Conservation (phyloP, 345 rosid species). For the Iberis pinnata region DNA sequence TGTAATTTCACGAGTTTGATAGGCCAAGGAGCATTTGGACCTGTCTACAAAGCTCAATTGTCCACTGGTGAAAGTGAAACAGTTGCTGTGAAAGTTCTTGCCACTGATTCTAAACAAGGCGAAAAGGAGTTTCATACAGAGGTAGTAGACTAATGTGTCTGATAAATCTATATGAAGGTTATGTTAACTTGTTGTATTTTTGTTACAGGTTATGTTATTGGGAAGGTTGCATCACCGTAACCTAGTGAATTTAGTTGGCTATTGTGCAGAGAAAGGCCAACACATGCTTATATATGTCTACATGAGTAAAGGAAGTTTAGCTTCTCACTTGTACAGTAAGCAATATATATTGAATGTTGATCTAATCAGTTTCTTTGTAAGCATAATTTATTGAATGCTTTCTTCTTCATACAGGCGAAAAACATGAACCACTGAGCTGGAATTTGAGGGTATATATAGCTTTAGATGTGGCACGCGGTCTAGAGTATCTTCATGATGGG, state of each 20-base stretch:
- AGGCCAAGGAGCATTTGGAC: constrained; percentile 99
- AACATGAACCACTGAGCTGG: constrained; percentile 61
- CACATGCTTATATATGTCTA: constrained; percentile 92
- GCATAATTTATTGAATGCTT: background rate
- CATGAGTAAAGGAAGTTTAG: constrained; percentile 96
- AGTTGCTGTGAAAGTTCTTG: constrained; percentile 92
- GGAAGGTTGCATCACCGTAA: constrained; percentile 98
- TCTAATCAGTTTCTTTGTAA: background rate
- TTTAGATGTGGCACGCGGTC: constrained; percentile 86
- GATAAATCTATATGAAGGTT: background rate
- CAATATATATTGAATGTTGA: background rate
- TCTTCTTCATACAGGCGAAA: constrained; percentile 43
- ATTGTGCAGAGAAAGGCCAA: constrained; percentile 92
- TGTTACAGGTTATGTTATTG: constrained; percentile 72
- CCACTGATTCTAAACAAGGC: constrained; percentile 96
- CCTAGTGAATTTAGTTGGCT: constrained; percentile 90
- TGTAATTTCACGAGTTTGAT: constrained; percentile 76
- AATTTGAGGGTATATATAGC: constrained; percentile 79
- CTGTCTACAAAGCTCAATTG: constrained; percentile 97
- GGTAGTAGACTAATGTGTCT: constrained; percentile 35
- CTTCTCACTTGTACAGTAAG: constrained; percentile 93
- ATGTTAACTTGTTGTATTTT: background rate
- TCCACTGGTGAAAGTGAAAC: constrained; percentile 85
- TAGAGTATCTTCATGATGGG: constrained; percentile 99
- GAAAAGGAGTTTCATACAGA: constrained; percentile 96